Evolutionary conservation across 495 filamentous ascomycete genomes (phyloP), one percentile per base, ranked within the genome.

Genomic region (Pseudomonodictys pantanalensis): DNA sequence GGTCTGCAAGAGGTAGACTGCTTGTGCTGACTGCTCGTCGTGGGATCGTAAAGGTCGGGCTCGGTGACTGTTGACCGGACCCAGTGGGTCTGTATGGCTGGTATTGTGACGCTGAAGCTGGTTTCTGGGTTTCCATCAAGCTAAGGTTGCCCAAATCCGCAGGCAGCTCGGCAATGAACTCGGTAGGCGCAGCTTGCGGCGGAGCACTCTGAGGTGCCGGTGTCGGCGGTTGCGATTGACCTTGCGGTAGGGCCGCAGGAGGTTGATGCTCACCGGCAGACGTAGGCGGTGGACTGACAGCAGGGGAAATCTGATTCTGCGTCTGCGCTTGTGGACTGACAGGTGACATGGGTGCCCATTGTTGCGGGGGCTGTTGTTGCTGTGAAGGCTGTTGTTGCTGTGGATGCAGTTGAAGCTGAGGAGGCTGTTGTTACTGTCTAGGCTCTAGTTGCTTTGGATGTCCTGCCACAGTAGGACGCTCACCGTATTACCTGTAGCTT

Each of bases 161-260:
- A 3, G 64, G 64, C 23, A 67, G 50, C 35, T 67, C 64, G 9
- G 64, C 64, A 56, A 67, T 43, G 35, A 67, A 67, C 29, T 58
- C 54, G 12, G 41, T 63, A 2, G 64, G 49, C 12, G 59, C 23
- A 46, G 58, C n/a, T 22, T 22, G 53, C 2, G 53, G 22, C 17
- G 41, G 11, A 2, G 47, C 8, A 23, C 24, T 17, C 39, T 50
- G 50, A 44, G 30, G n/a, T 15, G 28, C n/a, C 15, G 33, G 26
- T 18, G 52, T 52, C n/a, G 46, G 42, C 24, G 42, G 26, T 46
- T 58, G 33, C 3, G 23, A 35, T 35, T 30, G 56, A 29, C 29
- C 43, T 47, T 12, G n/a, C n/a, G 53, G 25, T 20, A 26, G 12
- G 53, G 7, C 20, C 17, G 50, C 8, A 10, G 56, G 43, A 20